These are phyloP conservation scores for Hypoxylon sp. DNA, from an alignment of 2,329 filamentous ascomycete genomes.

Conservation along the genomic window DNA sequence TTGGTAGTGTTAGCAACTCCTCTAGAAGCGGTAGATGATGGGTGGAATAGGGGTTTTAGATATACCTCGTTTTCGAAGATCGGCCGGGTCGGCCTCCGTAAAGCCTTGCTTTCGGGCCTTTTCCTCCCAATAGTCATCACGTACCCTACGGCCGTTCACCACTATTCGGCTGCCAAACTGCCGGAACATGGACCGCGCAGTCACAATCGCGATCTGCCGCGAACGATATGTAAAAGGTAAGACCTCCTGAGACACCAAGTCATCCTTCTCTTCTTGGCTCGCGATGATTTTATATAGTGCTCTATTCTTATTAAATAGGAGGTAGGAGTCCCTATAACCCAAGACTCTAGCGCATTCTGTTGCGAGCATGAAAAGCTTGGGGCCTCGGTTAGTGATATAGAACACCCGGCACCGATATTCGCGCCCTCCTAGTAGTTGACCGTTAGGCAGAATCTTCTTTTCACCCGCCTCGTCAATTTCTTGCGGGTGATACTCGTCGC, in stretches of 20 bases:
- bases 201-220: conserved; percentile 98
- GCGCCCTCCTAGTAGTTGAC: conserved; percentile 84
- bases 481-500: conserved; percentile 64
- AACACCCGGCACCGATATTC: conserved; percentile 96
- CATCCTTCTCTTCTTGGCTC: conserved; percentile 95
- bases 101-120: conserved; percentile 98
- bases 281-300: conserved; percentile 98
- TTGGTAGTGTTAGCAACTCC: too few species aligned
- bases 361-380: conserved; percentile 98
- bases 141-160: conserved; percentile 87
- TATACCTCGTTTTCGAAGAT: too few species aligned
- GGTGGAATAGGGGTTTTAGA: too few species aligned
- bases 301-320: conserved; percentile 98
- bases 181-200: conserved; percentile 97
- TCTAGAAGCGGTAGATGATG: too few species aligned
- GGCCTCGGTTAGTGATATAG: conserved; percentile 89
- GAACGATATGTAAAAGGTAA: conserved; percentile 97
- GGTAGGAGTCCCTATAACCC: conserved; percentile 94
- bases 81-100: conserved; percentile 84
- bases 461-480: conserved; percentile 95
- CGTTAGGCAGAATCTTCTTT: conserved; percentile 89
- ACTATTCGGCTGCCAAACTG: conserved; percentile 98
- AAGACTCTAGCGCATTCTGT: conserved; percentile 96
- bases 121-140: conserved; percentile 98
- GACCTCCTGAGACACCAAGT: conserved; percentile 94